Evolutionary conservation across 805 yeast species (phyloP), one percentile per base, ranked within the genome.

Genomic region (Ogataea haglerorum): DNA sequence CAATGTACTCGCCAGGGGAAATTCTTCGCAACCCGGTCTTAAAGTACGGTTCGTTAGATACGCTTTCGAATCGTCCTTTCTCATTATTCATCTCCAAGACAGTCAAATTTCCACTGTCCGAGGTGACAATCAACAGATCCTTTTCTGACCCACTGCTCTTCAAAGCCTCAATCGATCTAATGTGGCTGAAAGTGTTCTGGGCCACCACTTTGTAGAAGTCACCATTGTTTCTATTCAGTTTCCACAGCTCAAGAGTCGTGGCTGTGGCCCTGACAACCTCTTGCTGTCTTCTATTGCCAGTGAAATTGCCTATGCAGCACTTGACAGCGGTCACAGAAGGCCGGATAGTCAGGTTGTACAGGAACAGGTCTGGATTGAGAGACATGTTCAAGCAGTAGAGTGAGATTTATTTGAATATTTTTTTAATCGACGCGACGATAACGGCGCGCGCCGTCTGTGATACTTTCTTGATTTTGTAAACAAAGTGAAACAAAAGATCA

Each of bases 21-120:
- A 81, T 60, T 48, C 95, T 67, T 40, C 95, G 68, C 14, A 88
- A 63, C 0, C 95, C 95, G 15, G 84, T 71, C 56, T 88, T 85
- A 32, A 80, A 74, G 49, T 75, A 78, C 0, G 95, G 83, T 48
- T 82, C 89, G 49, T 79, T 81, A 24, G 68, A 56, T 1, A 72
- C 63, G 15, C 67, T 51, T 21, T 55, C 63, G 42, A 80, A 78
- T 25, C 36, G 40, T 10, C 46, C 49, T 3, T 37, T 33, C 34
- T 53, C 58, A 16, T 55, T 49, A n/a, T 65, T 54, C 3, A 56
- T 57, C 2, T 60, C 53, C 24, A 69, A 61, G 43, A 73, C 71
- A 40, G 77, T 74, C 15, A 89, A 47, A 43, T 78, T 77, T 0
- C 97, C 97, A 2, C 95, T 75, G 54, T 90, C 97, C 0, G 93